phyloP scores from a whole-genome alignment of 805 yeast genomes.

The Lipomyces yamanashiensis region DNA sequence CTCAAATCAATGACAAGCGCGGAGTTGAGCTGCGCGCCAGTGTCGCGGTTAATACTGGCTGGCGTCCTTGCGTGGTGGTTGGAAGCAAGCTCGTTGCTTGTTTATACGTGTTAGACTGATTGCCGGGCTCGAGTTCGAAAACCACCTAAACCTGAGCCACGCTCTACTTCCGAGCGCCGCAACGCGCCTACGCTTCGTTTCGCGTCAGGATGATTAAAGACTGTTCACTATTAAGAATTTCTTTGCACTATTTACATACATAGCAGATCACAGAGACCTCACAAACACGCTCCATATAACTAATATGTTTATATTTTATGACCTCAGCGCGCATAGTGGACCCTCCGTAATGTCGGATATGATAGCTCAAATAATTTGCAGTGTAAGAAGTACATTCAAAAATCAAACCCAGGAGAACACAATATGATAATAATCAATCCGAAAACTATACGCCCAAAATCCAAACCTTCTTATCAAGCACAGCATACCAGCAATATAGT shows the following conservation, averaged over 20 bases:
- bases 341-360: too few species aligned
- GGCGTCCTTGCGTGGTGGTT: not conserved
- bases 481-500: too few species aligned
- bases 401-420: not conserved
- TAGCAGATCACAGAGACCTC: not conserved
- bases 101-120: constrained; percentile 1
- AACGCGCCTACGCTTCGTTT: not conserved
- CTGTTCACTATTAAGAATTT: not conserved
- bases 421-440: not conserved
- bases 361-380: too few species aligned
- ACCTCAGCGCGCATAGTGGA: too few species aligned
- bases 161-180: not conserved
- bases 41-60: not conserved
- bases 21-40: not conserved
- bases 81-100: not conserved
- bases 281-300: not conserved
- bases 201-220: not conserved
- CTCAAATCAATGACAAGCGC: not conserved
- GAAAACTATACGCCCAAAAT: not conserved
- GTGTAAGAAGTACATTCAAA: not conserved
- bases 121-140: not conserved
- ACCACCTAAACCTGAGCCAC: constrained; percentile 7
- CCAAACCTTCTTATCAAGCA: not conserved
- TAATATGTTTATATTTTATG: too few species aligned
- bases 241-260: not conserved